These are phyloP conservation scores for Nannochloropsis gaditana DNA, from an alignment of 108 stramenopile genomes.

Conservation along the genomic window DNA sequence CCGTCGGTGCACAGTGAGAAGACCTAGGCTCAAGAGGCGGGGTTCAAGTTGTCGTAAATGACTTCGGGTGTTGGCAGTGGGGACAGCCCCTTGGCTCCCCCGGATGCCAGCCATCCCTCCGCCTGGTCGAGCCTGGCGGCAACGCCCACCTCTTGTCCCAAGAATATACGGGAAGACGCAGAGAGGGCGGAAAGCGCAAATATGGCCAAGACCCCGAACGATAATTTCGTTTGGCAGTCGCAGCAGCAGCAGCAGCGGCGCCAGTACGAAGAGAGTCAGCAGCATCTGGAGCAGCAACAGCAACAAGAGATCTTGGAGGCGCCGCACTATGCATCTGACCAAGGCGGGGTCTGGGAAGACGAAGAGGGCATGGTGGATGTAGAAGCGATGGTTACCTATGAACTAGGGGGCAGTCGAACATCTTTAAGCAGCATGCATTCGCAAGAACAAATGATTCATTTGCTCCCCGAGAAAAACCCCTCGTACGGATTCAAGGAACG, in stretches of 20 bases:
- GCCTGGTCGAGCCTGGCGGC: too few species aligned
- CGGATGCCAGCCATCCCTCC: too few species aligned
- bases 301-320: neutral
- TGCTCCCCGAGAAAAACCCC: neutral
- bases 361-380: neutral
- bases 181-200: neutral
- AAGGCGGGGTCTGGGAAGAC: neutral
- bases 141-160: neutral
- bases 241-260: neutral
- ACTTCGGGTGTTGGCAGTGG: too few species aligned
- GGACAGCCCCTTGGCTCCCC: too few species aligned
- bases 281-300: neutral
- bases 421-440: neutral
- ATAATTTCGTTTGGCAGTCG: neutral
- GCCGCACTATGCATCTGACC: neutral
- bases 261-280: neutral
- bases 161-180: neutral
- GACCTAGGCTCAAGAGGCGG: too few species aligned
- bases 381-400: neutral
- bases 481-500: constrained; percentile 20
- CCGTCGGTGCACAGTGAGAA: too few species aligned
- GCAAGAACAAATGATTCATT: constrained; percentile 15
- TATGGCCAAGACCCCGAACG: neutral
- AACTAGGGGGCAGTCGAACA: neutral
- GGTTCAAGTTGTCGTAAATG: too few species aligned